Evolutionary conservation across 2,329 filamentous ascomycete species (phyloP).

Genomic region (Nectriaceae sp.): DNA sequence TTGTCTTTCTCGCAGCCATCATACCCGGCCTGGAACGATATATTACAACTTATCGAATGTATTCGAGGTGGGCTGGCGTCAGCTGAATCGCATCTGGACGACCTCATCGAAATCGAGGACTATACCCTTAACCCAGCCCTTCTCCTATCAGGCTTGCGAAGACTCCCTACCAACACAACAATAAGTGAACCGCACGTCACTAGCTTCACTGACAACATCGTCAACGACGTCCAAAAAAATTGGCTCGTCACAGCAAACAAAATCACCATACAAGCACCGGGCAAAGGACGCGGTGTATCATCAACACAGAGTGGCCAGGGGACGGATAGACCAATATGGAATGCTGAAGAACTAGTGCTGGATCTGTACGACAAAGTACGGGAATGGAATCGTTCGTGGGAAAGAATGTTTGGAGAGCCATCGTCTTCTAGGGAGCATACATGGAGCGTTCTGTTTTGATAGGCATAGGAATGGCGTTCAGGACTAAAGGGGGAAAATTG

Average conservation of each 20-base stretch:
- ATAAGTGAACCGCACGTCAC: conserved; percentile 33
- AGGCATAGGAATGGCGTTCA: conserved; percentile 25
- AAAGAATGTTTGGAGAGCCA: conserved; percentile 17
- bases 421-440: not conserved
- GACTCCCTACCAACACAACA: not conserved
- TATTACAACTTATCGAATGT: conserved; percentile 12
- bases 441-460: conserved; percentile 28
- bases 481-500: not conserved
- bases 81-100: no score
- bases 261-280: conserved; percentile 42
- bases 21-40: conserved; percentile 19
- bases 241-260: conserved; percentile 40
- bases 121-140: no score
- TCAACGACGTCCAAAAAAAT: conserved; percentile 45
- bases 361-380: conserved; percentile 33
- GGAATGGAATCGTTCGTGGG: conserved; percentile 39
- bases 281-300: conserved; percentile 30
- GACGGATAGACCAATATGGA: conserved; percentile 34
- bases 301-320: conserved; percentile 40
- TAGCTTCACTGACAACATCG: conserved; percentile 45
- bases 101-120: no score
- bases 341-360: conserved; percentile 28
- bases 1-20: conserved; percentile 15
- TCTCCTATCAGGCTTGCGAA: conserved; percentile 25
- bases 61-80: no score